These are phyloP conservation scores for Priceomyces haplophilus DNA, from an alignment of 805 yeast species.

Conservation along the genomic window DNA sequence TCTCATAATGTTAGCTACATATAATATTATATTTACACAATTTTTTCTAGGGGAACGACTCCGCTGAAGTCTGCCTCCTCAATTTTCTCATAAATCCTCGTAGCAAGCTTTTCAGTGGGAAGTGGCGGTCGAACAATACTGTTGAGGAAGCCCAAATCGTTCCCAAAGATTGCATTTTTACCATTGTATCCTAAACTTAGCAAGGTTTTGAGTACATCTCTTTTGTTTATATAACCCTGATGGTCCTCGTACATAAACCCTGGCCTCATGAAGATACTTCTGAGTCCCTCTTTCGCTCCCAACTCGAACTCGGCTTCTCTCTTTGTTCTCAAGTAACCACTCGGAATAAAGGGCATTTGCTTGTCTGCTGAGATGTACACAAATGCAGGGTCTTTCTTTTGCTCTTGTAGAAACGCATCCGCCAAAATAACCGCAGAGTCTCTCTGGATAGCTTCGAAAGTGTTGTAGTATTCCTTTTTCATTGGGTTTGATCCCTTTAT, in stretches of 20 bases:
- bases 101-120: constrained; percentile 68
- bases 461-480: constrained; percentile 41
- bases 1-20: not conserved
- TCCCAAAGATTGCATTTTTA: constrained; percentile 42
- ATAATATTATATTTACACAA: constrained; percentile 3
- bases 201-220: constrained; percentile 42
- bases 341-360: constrained; percentile 64
- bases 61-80: constrained; percentile 52
- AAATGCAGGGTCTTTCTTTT: constrained; percentile 39
- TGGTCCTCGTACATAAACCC: constrained; percentile 75
- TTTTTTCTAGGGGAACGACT: constrained; percentile 45
- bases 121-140: constrained; percentile 57
- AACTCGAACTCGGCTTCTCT: constrained; percentile 70
- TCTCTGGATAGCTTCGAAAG: constrained; percentile 64
- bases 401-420: constrained; percentile 42
- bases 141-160: constrained; percentile 37
- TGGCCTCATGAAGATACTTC: constrained; percentile 71
- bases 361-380: constrained; percentile 81
- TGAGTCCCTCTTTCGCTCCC: constrained; percentile 41
- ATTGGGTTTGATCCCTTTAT: constrained; percentile 62
- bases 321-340: constrained; percentile 71
- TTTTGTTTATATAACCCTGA: constrained; percentile 23
- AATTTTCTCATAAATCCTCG: constrained; percentile 52
- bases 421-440: constrained; percentile 68
- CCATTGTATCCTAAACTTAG: constrained; percentile 43